Conservation (phyloP, 139 green algal species). For the Axilococcus clingmanii region DNA sequence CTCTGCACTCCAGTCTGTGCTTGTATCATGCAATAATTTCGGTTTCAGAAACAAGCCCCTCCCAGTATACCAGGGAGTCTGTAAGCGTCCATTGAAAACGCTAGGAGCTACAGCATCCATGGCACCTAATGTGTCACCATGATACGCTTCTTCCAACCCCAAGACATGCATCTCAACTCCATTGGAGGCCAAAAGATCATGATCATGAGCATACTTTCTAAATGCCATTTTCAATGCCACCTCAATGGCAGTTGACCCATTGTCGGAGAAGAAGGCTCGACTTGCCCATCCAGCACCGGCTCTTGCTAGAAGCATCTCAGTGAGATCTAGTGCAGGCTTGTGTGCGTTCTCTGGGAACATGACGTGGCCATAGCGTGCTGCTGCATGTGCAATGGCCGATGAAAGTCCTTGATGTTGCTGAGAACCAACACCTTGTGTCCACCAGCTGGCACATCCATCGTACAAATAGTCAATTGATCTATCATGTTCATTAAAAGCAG, state of each 20-base stretch:
- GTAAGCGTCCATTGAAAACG: constrained; percentile 64
- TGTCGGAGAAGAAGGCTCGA: constrained; percentile 83
- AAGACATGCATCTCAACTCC: constrained; percentile 53
- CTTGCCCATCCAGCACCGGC: constrained; percentile 66
- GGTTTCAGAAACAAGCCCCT: constrained; percentile 72
- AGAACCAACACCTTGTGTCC: constrained; percentile 70
- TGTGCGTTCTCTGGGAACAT: constrained; percentile 83
- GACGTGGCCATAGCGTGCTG: constrained; percentile 86
- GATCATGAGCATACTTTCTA: constrained; percentile 48
- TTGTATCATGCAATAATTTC: constrained; percentile 43
- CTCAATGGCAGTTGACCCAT: constrained; percentile 86
- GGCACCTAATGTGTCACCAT: constrained; percentile 92
- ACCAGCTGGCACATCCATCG: constrained; percentile 92
- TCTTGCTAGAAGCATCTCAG: constrained; percentile 35
- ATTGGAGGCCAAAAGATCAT: not conserved
- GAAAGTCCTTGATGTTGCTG: constrained; percentile 56
- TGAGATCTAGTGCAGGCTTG: constrained; percentile 49
- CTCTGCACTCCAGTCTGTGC: constrained; percentile 26
- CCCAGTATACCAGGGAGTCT: constrained; percentile 69
- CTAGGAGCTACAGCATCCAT: constrained; percentile 74
- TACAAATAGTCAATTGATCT: constrained; percentile 36
- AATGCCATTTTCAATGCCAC: constrained; percentile 96
- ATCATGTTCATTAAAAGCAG: constrained; percentile 23
- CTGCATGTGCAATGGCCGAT: constrained; percentile 46
- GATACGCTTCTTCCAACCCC: constrained; percentile 78